phyloP scores from a whole-genome alignment of 2,329 filamentous ascomycete genomes.

The Coleophoma cylindrospora region DNA sequence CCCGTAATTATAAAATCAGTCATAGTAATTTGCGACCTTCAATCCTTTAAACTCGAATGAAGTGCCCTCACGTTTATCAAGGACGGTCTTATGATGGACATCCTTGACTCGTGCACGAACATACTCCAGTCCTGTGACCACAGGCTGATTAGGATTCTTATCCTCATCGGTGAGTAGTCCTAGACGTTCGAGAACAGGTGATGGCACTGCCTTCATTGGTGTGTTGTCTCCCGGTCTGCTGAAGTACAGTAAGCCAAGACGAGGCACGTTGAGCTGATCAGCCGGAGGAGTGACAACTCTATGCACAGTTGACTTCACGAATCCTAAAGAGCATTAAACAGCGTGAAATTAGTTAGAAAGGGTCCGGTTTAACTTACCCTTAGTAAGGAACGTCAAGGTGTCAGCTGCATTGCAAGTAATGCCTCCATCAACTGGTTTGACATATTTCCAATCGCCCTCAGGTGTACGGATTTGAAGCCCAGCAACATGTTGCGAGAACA shows the following conservation, averaged over 20 bases:
- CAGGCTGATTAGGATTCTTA: constrained; percentile 28
- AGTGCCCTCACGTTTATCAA: constrained; percentile 37
- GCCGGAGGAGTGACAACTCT: constrained; percentile 36
- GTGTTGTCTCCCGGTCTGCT: constrained; percentile 27
- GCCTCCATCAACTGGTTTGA: constrained; percentile 39
- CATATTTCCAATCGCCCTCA: constrained; percentile 43
- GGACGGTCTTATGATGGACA: constrained; percentile 38
- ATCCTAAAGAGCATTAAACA: constrained; percentile 27
- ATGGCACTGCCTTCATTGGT: constrained; percentile 29
- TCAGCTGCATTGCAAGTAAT: constrained; percentile 49
- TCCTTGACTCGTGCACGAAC: constrained; percentile 40
- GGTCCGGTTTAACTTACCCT: constrained; percentile 15
- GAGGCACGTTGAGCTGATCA: constrained; percentile 38
- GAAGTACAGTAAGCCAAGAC: constrained; percentile 40
- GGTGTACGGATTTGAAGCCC: constrained; percentile 46
- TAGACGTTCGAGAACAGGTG: constrained; percentile 29
- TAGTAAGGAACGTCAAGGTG: constrained; percentile 41
- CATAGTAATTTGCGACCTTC: constrained; percentile 32
- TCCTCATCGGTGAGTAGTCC: constrained; percentile 34
- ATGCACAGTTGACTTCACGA: constrained; percentile 39
- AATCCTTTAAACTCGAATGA: constrained; percentile 37
- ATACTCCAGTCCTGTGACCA: constrained; percentile 37
- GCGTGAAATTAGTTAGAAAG: background rate
- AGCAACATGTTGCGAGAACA: constrained; percentile 53
- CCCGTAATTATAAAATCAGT: background rate